These are phyloP conservation scores for Podospora australis DNA, from an alignment of 495 filamentous ascomycete species.

Conservation along the genomic window DNA sequence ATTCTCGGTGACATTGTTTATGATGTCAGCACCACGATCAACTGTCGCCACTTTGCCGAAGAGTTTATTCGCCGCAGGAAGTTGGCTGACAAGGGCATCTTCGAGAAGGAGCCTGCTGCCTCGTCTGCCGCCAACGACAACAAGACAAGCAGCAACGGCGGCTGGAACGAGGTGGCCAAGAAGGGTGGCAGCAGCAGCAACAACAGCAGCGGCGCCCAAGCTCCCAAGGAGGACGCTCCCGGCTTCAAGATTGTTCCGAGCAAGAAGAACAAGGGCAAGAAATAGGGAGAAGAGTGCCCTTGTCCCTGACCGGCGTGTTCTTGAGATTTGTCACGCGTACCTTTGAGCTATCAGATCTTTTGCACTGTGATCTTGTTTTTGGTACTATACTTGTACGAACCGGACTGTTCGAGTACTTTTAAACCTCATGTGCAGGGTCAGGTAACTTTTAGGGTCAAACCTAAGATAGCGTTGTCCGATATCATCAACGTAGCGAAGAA, in stretches of 20 bases:
- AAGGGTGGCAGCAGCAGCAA: conserved; percentile 49
- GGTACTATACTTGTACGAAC: too few relatives aligned
- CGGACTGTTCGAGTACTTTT: too few relatives aligned
- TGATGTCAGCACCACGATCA: conserved; percentile 73
- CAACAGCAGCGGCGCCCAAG: background rate
- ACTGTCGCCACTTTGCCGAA: conserved; percentile 86
- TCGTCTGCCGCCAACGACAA: conserved; percentile 34
- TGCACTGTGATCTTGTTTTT: too few relatives aligned
- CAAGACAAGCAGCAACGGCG: conserved; percentile 50
- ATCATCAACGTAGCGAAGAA: too few relatives aligned
- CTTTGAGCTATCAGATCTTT: too few relatives aligned
- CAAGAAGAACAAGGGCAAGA: conserved; percentile 79
- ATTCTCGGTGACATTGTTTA: conserved; percentile 90
- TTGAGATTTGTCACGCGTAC: too few relatives aligned
- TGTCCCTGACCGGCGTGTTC: background rate
- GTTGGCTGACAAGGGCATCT: conserved; percentile 81
- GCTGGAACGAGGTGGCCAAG: conserved; percentile 98
- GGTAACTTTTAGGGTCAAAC: too few relatives aligned
- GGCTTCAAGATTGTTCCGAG: conserved; percentile 84
- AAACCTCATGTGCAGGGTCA: too few relatives aligned
- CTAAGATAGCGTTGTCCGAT: too few relatives aligned
- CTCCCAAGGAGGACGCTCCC: conserved; percentile 43
- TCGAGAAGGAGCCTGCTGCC: conserved; percentile 51
- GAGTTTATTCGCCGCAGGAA: conserved; percentile 91
- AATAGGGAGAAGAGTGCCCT: conserved; percentile 11